Evolutionary conservation across 23 red algal species (phyloP), one percentile per base, ranked within the genome.

Genomic region (Gracilaria vermiculophylla): DNA sequence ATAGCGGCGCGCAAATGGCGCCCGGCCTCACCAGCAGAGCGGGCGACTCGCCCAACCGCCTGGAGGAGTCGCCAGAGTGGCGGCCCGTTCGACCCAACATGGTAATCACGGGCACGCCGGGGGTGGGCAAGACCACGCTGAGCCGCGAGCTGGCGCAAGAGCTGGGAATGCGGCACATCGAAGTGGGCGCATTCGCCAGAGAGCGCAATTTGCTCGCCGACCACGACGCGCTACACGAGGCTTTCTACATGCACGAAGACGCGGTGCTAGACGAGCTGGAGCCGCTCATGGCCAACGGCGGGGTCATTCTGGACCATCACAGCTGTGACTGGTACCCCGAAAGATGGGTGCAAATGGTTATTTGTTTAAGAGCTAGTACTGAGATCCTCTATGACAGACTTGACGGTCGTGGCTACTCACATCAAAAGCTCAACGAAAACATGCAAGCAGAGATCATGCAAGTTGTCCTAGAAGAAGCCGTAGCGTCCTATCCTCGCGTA

Each of bases 371-470:
- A 3, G 65, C 65, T 17, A 53, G 50, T 27, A 96, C 80, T 52
- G 91, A 89, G 29, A 64, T 65, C 15, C 78, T 98, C 9, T 98
- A 86, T 48, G 90, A 90, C 44, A 82, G 95, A 35, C 88, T 98
- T 13, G 74, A 73, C 19, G 91, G 85, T 14, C 83, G 95, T n/a
- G 83, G 90, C 9, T 98, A 98, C 31, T 57, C 69, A 45, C 53
- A 42, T 34, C 65, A 25, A 23, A 98, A 98, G 78, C 36, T 91
- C 20, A 60, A 76, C 32, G 78, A 87, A 55, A 98, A 98, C 43
- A 76, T 98, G 54, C 64, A 98, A 60, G 87, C 87, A 34, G 95
- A 98, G 71, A 94, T 98, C 28, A 80, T 94, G 91, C 60, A 91
- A 61, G 85, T 98, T 14, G 81, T 88, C 17, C 32, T 66, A 34